Percentiles rank a stretch among this genome's conserved stretches.
Conservation (phyloP, 1,284 basidiomycete genomes). For the Inonotus obliquus region DNA sequence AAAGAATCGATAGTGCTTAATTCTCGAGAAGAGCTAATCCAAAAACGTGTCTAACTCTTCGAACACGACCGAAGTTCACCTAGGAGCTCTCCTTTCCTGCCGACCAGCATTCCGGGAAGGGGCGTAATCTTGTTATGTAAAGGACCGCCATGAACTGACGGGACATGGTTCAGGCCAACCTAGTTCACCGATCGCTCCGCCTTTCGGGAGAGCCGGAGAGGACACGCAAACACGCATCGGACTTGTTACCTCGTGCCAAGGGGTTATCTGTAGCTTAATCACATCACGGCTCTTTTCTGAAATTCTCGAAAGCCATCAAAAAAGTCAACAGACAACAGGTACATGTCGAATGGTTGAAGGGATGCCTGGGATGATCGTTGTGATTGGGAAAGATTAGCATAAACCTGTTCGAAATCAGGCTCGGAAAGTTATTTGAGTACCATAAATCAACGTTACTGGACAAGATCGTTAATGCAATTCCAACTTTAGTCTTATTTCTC, state of each 20-base stretch:
- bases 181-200: not conserved
- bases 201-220: not conserved
- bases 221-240: not conserved
- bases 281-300: not conserved
- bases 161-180: not conserved
- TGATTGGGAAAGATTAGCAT: constrained; percentile 8
- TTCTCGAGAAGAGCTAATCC: not conserved
- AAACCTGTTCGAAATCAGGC: constrained; percentile 1
- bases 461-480: constrained; percentile 1
- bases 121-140: not conserved
- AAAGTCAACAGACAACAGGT: constrained; percentile 1
- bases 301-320: constrained; percentile 1
- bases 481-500: not conserved
- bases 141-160: not conserved
- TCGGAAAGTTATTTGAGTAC: constrained; percentile 1
- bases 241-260: constrained; percentile 1
- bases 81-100: not conserved
- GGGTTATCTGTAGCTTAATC: not conserved
- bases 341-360: constrained; percentile 10
- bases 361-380: constrained; percentile 5
- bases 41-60: not conserved
- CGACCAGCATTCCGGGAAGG: not conserved
- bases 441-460: constrained; percentile 6
- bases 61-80: not conserved
- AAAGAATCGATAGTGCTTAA: not conserved